phyloP scores from a whole-genome alignment of 768 basidiomycete species.

The Amanita rubescens region DNA sequence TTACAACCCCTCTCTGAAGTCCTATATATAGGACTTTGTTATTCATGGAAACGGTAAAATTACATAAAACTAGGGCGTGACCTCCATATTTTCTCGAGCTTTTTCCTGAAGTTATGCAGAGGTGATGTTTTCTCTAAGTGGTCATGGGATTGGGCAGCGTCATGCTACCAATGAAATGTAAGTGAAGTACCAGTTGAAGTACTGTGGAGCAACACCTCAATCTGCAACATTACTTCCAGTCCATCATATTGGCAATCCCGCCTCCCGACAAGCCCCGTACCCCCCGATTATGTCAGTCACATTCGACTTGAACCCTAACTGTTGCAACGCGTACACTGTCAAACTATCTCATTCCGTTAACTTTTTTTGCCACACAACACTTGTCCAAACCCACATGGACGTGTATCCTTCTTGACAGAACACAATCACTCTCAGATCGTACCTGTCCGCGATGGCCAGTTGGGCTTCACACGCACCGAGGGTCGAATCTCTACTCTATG shows the following conservation, averaged over 20 bases:
- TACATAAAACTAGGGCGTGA: no score
- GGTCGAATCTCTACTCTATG: slow-evolving; percentile 78
- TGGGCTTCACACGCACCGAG: slow-evolving; percentile 49
- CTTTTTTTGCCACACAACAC: not conserved
- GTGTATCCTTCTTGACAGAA: slow-evolving; percentile 71
- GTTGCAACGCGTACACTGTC: slow-evolving; percentile 61
- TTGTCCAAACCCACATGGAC: slow-evolving; percentile 33
- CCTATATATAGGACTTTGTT: no score
- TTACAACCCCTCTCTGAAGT: no score
- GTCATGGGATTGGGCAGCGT: no score
- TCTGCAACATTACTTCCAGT: no score
- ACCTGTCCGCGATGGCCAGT: slow-evolving; percentile 63
- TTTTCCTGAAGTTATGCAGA: no score
- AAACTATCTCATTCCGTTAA: slow-evolving; percentile 31
- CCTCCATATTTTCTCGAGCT: no score
- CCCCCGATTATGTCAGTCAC: slow-evolving; percentile 77
- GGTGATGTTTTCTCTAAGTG: no score
- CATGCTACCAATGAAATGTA: no score
- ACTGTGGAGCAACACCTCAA: no score
- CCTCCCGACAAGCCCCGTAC: slow-evolving; percentile 62
- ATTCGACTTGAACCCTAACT: slow-evolving; percentile 63
- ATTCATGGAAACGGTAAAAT: no score
- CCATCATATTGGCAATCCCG: slow-evolving; percentile 55
- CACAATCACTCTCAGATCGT: slow-evolving; percentile 67
- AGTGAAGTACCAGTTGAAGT: no score